Conservation (phyloP, 2,329 filamentous ascomycete genomes). For the Acrocalymma vagum region DNA sequence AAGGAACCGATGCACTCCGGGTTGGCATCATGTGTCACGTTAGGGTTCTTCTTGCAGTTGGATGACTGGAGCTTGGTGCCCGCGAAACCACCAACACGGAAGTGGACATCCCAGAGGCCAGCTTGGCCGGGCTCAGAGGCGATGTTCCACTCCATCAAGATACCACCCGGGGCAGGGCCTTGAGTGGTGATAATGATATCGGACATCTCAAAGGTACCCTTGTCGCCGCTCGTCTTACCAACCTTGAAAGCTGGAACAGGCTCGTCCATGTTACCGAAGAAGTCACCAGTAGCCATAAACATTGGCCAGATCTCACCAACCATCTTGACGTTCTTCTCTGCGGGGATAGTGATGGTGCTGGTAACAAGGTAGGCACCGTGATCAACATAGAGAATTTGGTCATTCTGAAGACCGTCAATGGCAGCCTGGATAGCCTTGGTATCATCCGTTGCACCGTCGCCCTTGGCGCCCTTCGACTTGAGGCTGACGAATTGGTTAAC, state of each 20-base stretch:
- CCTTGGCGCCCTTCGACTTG: constrained; percentile 82
- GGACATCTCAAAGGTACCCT: constrained; percentile 83
- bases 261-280: constrained; percentile 77
- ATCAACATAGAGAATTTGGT: constrained; percentile 71
- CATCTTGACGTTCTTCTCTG: constrained; percentile 78
- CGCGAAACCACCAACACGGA: constrained; percentile 86
- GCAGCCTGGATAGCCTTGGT: constrained; percentile 83
- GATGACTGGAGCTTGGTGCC: constrained; percentile 84
- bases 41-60: constrained; percentile 80
- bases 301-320: constrained; percentile 92
- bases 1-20: constrained; percentile 78
- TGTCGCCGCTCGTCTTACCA: constrained; percentile 74
- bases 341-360: constrained; percentile 66
- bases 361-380: constrained; percentile 70
- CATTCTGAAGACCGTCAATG: constrained; percentile 71
- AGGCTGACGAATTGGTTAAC: constrained; percentile 81
- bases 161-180: constrained; percentile 84
- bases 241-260: constrained; percentile 88
- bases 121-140: constrained; percentile 71
- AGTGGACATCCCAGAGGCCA: constrained; percentile 95
- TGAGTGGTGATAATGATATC: constrained; percentile 87
- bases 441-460: constrained; percentile 88
- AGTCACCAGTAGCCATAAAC: constrained; percentile 80
- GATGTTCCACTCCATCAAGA: constrained; percentile 92
- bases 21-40: constrained; percentile 67